Percentiles rank a stretch among this genome's conserved stretches.
Conservation (phyloP, 495 filamentous ascomycete genomes). For the Extremus antarcticus region DNA sequence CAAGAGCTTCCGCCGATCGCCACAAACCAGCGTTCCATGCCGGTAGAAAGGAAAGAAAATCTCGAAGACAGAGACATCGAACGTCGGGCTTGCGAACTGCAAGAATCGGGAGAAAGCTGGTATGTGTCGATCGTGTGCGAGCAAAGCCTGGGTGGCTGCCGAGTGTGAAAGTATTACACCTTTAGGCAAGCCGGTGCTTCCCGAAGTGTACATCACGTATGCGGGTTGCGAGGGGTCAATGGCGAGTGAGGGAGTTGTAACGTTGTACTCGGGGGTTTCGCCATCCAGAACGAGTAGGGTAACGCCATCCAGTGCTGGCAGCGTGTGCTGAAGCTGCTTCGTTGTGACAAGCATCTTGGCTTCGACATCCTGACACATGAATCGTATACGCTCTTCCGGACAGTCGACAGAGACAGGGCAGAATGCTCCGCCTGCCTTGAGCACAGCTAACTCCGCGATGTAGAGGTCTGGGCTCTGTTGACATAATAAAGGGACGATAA, state of each 20-base stretch:
- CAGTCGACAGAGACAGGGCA: conserved; percentile 65
- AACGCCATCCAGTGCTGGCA: conserved; percentile 28
- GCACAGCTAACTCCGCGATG: conserved; percentile 55
- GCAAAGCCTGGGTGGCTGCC: conserved; percentile 62
- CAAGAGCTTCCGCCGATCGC: conserved; percentile 51
- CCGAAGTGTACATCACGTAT: conserved; percentile 87
- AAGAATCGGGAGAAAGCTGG: conserved; percentile 64
- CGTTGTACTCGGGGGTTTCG: background rate
- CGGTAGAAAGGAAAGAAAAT: conserved; percentile 72
- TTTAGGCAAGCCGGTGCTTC: conserved; percentile 81
- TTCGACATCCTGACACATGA: conserved; percentile 58
- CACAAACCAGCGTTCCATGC: conserved; percentile 58
- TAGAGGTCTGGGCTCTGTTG: conserved; percentile 64
- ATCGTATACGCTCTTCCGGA: conserved; percentile 58
- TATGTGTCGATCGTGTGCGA: conserved; percentile 66
- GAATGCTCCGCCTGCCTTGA: conserved; percentile 70
- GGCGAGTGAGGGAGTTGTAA: background rate
- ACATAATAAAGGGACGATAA: conserved; percentile 59
- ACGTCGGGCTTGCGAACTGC: conserved; percentile 78
- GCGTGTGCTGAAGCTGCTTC: background rate
- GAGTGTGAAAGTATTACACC: conserved; percentile 69
- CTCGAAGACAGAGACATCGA: conserved; percentile 83
- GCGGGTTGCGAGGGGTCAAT: conserved; percentile 42
- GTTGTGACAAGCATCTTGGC: conserved; percentile 29
- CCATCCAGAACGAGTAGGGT: conserved; percentile 2